Percentiles rank a stretch among this genome's conserved stretches.
Evolutionary conservation across 192 early-diverging fungal species (phyloP).

Genomic region (Coemansia sp.): DNA sequence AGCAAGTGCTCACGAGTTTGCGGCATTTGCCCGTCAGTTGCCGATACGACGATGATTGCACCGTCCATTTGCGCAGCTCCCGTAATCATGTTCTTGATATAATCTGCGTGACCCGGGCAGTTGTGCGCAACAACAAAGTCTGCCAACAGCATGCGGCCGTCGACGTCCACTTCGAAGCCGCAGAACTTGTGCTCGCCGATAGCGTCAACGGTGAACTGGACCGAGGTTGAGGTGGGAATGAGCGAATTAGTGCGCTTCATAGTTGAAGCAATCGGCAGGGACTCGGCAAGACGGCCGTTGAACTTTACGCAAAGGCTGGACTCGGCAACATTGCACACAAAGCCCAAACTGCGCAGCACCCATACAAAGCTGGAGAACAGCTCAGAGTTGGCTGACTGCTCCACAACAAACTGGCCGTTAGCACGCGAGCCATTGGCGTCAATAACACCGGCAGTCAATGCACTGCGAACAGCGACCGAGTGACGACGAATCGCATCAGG

Average conservation of each 20-base stretch:
- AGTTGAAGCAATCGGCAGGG: conserved; percentile 20
- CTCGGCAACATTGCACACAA: conserved; percentile 14
- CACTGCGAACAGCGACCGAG: conserved; percentile 19
- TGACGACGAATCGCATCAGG: conserved; percentile 20
- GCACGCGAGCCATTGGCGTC: conserved; percentile 16
- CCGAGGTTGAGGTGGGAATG: conserved; percentile 14
- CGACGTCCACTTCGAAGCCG: conserved; percentile 38
- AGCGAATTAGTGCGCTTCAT: background rate
- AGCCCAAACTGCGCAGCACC: conserved; percentile 40
- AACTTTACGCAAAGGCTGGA: conserved; percentile 11
- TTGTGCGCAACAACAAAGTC: conserved; percentile 44
- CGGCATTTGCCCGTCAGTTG: conserved; percentile 98
- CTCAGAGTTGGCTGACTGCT: background rate
- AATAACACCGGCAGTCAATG: conserved; percentile 31
- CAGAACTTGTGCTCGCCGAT: conserved; percentile 20
- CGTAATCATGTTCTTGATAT: conserved; percentile 99
- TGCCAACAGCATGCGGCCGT: conserved; percentile 32
- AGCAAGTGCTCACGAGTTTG: conserved; percentile 98
- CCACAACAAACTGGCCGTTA: conserved; percentile 25
- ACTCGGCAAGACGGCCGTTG: conserved; percentile 1
- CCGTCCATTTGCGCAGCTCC: conserved; percentile 98
- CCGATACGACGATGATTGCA: conserved; percentile 97
- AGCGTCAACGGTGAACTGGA: conserved; percentile 16
- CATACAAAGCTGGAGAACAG: conserved; percentile 28
- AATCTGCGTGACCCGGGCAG: conserved; percentile 98